Base-by-base conservation (phyloP, 352 stramenopile species). In the Plasmopara muralis region DNA sequence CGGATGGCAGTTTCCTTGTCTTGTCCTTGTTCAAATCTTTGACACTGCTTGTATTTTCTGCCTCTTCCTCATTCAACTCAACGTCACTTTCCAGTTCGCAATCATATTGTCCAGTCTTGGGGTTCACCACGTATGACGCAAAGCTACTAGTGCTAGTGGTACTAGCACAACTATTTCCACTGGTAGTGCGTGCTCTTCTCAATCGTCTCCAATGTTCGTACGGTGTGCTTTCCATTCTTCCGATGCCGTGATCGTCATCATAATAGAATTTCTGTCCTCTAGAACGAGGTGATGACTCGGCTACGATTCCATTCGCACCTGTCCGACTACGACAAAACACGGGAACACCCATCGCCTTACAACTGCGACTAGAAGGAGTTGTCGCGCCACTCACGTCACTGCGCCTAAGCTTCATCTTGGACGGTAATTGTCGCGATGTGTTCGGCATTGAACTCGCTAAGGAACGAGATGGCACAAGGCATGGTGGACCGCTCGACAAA, bases 111-210 rank as follows among this genome's bases (percentile, higher is more conserved):
- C 65, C 65, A 42, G 73, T 58, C 51, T 75, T 30, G 43, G 64
- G 51, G 41, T 80, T 72, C 45, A 79, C 60, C 53, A 78, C 62
- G 47, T 74, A 74, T 9, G 74, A 74, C 41, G 72, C 72, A 41
- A 72, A 75, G 41, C 70, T 73, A 48, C 60, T 84, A 25, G 61
- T 71, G 51, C 66, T 78, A 51, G 70, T 80, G 13, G 76, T 89
- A 50, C 72, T 87, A 15, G 64, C 62, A 39, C 63, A 72, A 56
- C 78, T 89, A 55, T 89, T 86, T 38, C 72, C 76, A 63, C 74
- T 87, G 3, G 77, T 68, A 6, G 75, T 86, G 33, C 78, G 76
- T 8, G 74, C 55, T 12, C 78, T 49, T 16, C 76, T 62, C 34
- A 83, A 54, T 41, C 63, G 57, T 46, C 64, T 57, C 63, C 66